These are phyloP conservation scores for Diplodia intermedia DNA, from an alignment of 2,329 filamentous ascomycete genomes.

Conservation along the genomic window DNA sequence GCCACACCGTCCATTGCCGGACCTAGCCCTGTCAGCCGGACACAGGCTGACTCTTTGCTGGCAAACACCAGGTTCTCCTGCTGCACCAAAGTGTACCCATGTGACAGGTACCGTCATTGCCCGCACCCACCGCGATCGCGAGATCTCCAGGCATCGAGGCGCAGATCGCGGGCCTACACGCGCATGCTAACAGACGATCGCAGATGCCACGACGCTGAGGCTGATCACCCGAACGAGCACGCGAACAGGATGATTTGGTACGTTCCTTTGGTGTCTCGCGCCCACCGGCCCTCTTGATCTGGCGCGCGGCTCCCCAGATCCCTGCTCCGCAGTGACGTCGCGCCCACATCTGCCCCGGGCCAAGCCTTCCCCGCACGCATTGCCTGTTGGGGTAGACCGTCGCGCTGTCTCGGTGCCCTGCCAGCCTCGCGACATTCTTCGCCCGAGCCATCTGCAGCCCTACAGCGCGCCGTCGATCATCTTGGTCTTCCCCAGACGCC, in stretches of 20 bases:
- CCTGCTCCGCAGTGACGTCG: slow-evolving; percentile 24
- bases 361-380: slow-evolving; percentile 25
- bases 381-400: slow-evolving; percentile 7
- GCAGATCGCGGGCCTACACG: slow-evolving; percentile 46
- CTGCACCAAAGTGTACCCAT: slow-evolving; percentile 64
- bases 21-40: slow-evolving; percentile 15
- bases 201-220: slow-evolving; percentile 73
- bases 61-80: slow-evolving; percentile 58
- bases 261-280: slow-evolving; percentile 36
- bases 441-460: slow-evolving; percentile 31
- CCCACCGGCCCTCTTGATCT: slow-evolving; percentile 8
- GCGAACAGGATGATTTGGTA: slow-evolving; percentile 82
- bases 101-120: slow-evolving; percentile 55
- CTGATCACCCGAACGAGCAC: slow-evolving; percentile 79
- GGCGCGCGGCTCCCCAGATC: slow-evolving; percentile 25
- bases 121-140: slow-evolving; percentile 3
- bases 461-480: slow-evolving; percentile 30
- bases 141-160: slow-evolving; percentile 38
- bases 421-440: slow-evolving; percentile 24
- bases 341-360: slow-evolving; percentile 19
- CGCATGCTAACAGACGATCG: slow-evolving; percentile 6
- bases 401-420: slow-evolving; percentile 23
- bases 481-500: not conserved
- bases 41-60: slow-evolving; percentile 15
- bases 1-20: slow-evolving; percentile 13